Base-by-base conservation (phyloP, 2,329 filamentous ascomycete species). In the Pestalotiopsis fici region DNA sequence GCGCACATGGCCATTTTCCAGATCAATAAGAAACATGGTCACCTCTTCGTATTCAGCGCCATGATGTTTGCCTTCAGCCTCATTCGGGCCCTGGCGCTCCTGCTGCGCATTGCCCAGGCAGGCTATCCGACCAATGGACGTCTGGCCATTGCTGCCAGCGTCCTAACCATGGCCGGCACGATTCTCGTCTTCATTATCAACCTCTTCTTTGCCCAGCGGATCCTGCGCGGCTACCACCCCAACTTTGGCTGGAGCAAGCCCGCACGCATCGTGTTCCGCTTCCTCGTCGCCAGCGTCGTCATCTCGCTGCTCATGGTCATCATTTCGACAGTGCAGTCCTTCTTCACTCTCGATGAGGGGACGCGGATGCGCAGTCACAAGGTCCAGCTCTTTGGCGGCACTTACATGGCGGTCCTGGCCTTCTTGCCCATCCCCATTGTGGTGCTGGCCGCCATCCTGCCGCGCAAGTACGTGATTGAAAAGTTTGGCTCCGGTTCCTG, bases 1-100 rank as follows among this genome's bases (percentile, higher is more conserved):
- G 71, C 81, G 67, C 87, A 92, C 82, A 87, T 90, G 84, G 81
- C 81, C 60, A 85, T 91, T 59, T 83, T 89, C 65, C 74, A 74
- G 64, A 47, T 70, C n/a, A 81, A 81, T 67, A 65, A 69, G 1
- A 77, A 76, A 59, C 70, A 75, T 2, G 73, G 74, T 1, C 80
- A 81, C 70, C 81, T 80, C 67, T 82, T 82, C 65, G 64, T 80
- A 43, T 70, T 81, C 2, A 80, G 78, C 2, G 74, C 72, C 59
- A 70, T 77, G 12, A 67, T 81, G 27, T 80, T 81, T 65, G 78
- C 78, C 35, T 80, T 82, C 56, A 79, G 75, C 66, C 75, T 80
- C 73, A 73, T 78, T 2, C 71, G 80, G 1, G 72, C 75, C 28
- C 64, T 74, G 2, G 79, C 78, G 1, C 78, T 79, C 59, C 69